Base-by-base conservation (phyloP, 106 monocot species). In the Ottelia alismoides region DNA sequence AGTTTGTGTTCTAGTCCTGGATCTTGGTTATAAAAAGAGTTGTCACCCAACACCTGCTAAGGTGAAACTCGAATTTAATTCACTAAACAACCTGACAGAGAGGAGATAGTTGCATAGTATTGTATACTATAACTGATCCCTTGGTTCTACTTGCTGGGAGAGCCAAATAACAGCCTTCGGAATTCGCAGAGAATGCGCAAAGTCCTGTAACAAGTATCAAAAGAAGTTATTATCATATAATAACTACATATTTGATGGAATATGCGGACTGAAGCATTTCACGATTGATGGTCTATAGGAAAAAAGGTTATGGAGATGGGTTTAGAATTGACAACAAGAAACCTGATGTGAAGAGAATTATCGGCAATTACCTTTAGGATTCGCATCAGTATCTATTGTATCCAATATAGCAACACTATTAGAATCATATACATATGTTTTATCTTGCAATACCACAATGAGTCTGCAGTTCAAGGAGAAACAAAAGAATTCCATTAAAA, bases 1-100 rank as follows among this genome's bases (percentile, higher is more conserved):
- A n/a, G n/a, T n/a, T n/a, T n/a, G n/a, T n/a, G n/a, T n/a, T n/a
- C n/a, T n/a, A n/a, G n/a, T n/a, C n/a, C n/a, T n/a, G n/a, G n/a
- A n/a, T n/a, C n/a, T n/a, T n/a, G n/a, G n/a, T n/a, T n/a, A n/a
- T n/a, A n/a, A n/a, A n/a, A n/a, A n/a, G n/a, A n/a, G n/a, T n/a
- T n/a, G n/a, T n/a, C n/a, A n/a, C n/a, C n/a, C n/a, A n/a, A n/a
- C n/a, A n/a, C n/a, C n/a, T n/a, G n/a, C n/a, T n/a, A n/a, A n/a
- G n/a, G n/a, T n/a, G n/a, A n/a, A n/a, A n/a, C n/a, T n/a, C n/a
- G n/a, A n/a, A n/a, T n/a, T n/a, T n/a, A n/a, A n/a, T n/a, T n/a
- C n/a, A n/a, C n/a, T n/a, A n/a, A n/a, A n/a, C n/a, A n/a, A 96
- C 94, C 94, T 96, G 84, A 47, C 94, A 96, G 30, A 84, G 66